Evolutionary conservation across 805 yeast genomes (phyloP).

Genomic region (Komagataella ulmi): DNA sequence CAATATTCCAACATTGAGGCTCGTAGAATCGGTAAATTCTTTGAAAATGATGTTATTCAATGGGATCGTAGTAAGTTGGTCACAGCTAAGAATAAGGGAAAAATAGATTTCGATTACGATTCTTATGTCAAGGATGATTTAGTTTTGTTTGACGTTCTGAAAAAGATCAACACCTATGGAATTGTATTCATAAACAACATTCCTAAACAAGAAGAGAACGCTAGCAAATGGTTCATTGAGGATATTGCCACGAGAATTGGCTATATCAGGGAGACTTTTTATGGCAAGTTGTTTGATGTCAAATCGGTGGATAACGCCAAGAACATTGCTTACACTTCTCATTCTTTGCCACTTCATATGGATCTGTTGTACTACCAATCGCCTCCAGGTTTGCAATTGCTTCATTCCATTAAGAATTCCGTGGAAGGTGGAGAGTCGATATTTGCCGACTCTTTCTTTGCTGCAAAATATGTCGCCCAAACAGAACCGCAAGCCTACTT

Average conservation of each 20-base stretch:
- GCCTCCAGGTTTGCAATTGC: slow-evolving; percentile 67
- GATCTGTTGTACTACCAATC: slow-evolving; percentile 67
- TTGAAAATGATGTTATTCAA: slow-evolving; percentile 16
- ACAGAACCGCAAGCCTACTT: slow-evolving; percentile 49
- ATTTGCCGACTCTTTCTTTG: slow-evolving; percentile 59
- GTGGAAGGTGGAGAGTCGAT: slow-evolving; percentile 56
- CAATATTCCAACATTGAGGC: slow-evolving; percentile 23
- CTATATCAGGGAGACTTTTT: slow-evolving; percentile 56
- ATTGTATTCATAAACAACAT: slow-evolving; percentile 38
- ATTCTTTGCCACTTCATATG: slow-evolving; percentile 61
- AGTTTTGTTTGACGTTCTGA: slow-evolving; percentile 24
- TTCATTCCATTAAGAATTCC: slow-evolving; percentile 44
- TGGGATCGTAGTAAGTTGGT: slow-evolving; percentile 25
- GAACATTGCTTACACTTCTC: slow-evolving; percentile 58
- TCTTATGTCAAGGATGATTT: slow-evolving; percentile 24
- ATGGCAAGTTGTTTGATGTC: slow-evolving; percentile 63
- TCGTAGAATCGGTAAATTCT: slow-evolving; percentile 22
- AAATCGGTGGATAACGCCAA: slow-evolving; percentile 36
- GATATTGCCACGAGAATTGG: slow-evolving; percentile 36
- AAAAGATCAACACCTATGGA: slow-evolving; percentile 41
- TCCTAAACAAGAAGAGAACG: slow-evolving; percentile 26
- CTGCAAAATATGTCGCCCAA: slow-evolving; percentile 41
- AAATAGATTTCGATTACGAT: slow-evolving; percentile 18
- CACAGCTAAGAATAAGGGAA: slow-evolving; percentile 9
- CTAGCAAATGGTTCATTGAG: slow-evolving; percentile 22